Conservation (phyloP, 1,284 basidiomycete species). For the Trichosporon ovoides region DNA sequence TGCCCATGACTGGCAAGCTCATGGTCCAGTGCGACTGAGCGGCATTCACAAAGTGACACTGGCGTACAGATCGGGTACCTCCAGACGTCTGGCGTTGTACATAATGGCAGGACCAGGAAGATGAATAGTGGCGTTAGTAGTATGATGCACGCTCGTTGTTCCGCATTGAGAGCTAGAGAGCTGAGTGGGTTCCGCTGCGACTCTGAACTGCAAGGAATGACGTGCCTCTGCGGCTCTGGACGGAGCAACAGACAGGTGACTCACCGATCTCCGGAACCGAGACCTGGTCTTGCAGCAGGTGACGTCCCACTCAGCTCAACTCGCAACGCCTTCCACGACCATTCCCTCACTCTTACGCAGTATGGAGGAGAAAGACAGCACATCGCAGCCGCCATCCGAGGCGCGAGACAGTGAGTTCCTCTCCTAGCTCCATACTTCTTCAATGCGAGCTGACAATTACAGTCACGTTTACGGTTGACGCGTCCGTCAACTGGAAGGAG, state of each 20-base stretch:
- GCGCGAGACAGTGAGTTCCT: background rate
- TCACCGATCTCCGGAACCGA: too few relatives aligned
- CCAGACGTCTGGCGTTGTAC: background rate
- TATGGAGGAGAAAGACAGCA: background rate
- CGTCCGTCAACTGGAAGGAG: background rate
- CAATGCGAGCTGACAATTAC: background rate
- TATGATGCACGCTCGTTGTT: background rate
- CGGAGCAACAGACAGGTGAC: background rate
- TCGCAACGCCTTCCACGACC: background rate
- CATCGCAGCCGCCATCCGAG: background rate
- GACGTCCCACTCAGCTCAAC: too few relatives aligned
- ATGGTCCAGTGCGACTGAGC: background rate
- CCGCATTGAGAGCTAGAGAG: too few relatives aligned
- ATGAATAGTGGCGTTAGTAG: too few relatives aligned
- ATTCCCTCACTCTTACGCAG: background rate
- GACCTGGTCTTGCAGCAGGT: too few relatives aligned
- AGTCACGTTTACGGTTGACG: background rate
- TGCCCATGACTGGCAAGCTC: background rate
- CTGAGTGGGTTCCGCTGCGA: too few relatives aligned
- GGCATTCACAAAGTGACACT: background rate
- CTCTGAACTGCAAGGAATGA: background rate
- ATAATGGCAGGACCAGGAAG: too few relatives aligned
- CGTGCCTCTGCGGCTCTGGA: background rate
- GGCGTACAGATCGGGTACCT: background rate
- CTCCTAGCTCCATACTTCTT: too few relatives aligned